These are phyloP conservation scores for Mycosphaerelloides madeirae DNA, from an alignment of 2,329 filamentous ascomycete species.

Conservation along the genomic window DNA sequence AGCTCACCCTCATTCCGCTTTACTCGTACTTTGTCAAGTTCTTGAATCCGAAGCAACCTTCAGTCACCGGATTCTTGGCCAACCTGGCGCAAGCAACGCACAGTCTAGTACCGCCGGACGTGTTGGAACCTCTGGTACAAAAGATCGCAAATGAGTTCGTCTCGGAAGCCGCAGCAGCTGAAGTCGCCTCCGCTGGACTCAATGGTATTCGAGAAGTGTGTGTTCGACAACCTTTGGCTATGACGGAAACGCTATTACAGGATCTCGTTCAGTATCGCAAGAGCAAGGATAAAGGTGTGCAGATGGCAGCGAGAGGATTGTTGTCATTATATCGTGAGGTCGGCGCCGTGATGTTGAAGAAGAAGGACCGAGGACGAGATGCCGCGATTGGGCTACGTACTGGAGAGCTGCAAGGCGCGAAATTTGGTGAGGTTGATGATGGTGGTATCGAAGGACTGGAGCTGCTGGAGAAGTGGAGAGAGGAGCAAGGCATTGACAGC, in stretches of 20 bases:
- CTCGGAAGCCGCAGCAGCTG: conserved; percentile 83
- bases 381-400: conserved; percentile 75
- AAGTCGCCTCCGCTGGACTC: conserved; percentile 86
- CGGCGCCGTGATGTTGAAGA: conserved; percentile 80
- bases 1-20: conserved; percentile 79
- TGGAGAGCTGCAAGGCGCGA: conserved; percentile 69
- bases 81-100: conserved; percentile 90
- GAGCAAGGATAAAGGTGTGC: conserved; percentile 97
- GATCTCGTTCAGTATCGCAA: conserved; percentile 94
- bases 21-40: conserved; percentile 95
- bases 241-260: conserved; percentile 92
- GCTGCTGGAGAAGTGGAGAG: conserved; percentile 87
- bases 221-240: conserved; percentile 85
- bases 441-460: conserved; percentile 91
- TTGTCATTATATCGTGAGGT: conserved; percentile 88
- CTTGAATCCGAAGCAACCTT: conserved; percentile 80
- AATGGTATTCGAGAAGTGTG: conserved; percentile 96
- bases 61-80: conserved; percentile 88
- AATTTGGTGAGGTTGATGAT: conserved; percentile 75
- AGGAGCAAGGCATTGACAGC: conserved; percentile 69
- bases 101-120: conserved; percentile 85
- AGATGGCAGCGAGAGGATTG: conserved; percentile 94
- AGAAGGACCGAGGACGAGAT: conserved; percentile 85
- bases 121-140: conserved; percentile 79
- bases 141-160: conserved; percentile 99